Conservation (phyloP, 495 filamentous ascomycete species). For the Penicillium psychrofluorescens region DNA sequence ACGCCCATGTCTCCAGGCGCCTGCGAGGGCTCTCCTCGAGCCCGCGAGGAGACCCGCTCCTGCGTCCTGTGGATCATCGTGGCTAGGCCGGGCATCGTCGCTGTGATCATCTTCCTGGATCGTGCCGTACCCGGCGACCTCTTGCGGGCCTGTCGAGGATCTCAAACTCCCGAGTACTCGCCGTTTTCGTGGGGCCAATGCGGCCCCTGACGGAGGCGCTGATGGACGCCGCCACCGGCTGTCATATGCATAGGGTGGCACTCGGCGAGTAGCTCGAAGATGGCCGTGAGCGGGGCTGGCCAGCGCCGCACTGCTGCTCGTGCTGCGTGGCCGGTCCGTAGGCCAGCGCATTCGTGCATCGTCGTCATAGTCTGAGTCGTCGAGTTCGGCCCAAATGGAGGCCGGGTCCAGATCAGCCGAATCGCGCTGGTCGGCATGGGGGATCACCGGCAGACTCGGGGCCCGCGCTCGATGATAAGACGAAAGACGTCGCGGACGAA, state of each 20-base stretch:
- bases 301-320: slow-evolving; percentile 15
- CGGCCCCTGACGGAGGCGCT: slow-evolving; percentile 14
- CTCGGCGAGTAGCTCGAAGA: slow-evolving; percentile 16
- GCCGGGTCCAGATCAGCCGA: slow-evolving; percentile 33
- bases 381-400: slow-evolving; percentile 45
- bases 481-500: slow-evolving; percentile 10
- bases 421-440: slow-evolving; percentile 17
- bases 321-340: slow-evolving; percentile 19
- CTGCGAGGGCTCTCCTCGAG: slow-evolving; percentile 21
- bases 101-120: slow-evolving; percentile 13
- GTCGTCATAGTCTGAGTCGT: slow-evolving; percentile 35
- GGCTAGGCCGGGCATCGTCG: not conserved
- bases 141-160: not conserved
- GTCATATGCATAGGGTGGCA: slow-evolving; percentile 3
- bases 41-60: slow-evolving; percentile 19
- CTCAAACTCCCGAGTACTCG: not conserved
- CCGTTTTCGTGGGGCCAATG: slow-evolving; percentile 16
- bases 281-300: slow-evolving; percentile 13
- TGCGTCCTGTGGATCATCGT: not conserved
- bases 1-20: slow-evolving; percentile 21
- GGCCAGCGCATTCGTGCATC: slow-evolving; percentile 9
- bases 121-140: slow-evolving; percentile 21
- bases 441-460: slow-evolving; percentile 31
- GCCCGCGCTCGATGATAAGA: slow-evolving; percentile 23
- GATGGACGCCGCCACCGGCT: slow-evolving; percentile 19